phyloP scores from a whole-genome alignment of 164 flowering plant genomes.

The Vitis labrusca region DNA sequence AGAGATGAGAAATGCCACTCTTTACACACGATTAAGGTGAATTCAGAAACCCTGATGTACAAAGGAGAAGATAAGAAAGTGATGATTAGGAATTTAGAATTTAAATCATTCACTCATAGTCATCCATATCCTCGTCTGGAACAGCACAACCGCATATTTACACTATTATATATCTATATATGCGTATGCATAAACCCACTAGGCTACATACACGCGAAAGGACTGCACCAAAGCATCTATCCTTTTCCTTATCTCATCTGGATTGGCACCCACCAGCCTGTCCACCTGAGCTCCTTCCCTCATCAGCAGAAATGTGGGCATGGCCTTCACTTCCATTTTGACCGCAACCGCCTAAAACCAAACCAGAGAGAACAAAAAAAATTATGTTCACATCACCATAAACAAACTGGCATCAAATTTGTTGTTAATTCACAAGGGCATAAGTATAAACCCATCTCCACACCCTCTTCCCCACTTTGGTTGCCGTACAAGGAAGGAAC shows the following conservation, averaged over 20 bases:
- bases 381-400: neutral
- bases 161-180: neutral
- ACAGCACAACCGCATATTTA: slow-evolving; percentile 6
- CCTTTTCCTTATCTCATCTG: slow-evolving; percentile 71
- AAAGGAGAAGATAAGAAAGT: too few relatives aligned
- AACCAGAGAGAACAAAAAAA: neutral
- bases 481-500: too few relatives aligned
- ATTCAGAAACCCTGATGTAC: too few relatives aligned
- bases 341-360: slow-evolving; percentile 54
- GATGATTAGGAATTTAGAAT: too few relatives aligned
- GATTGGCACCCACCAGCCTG: slow-evolving; percentile 79
- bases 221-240: slow-evolving; percentile 47
- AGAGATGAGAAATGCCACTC: too few relatives aligned
- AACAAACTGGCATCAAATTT: neutral
- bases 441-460: too few relatives aligned
- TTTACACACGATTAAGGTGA: too few relatives aligned
- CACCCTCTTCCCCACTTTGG: too few relatives aligned
- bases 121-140: neutral
- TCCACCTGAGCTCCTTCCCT: slow-evolving; percentile 50
- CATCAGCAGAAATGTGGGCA: slow-evolving; percentile 78
- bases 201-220: slow-evolving; percentile 30
- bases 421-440: too few relatives aligned
- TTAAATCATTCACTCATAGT: too few relatives aligned
- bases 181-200: slow-evolving; percentile 2
- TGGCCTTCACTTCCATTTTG: slow-evolving; percentile 64